These are phyloP conservation scores for Alternaria brassicicola DNA, from an alignment of 2,329 filamentous ascomycete species.

Conservation along the genomic window DNA sequence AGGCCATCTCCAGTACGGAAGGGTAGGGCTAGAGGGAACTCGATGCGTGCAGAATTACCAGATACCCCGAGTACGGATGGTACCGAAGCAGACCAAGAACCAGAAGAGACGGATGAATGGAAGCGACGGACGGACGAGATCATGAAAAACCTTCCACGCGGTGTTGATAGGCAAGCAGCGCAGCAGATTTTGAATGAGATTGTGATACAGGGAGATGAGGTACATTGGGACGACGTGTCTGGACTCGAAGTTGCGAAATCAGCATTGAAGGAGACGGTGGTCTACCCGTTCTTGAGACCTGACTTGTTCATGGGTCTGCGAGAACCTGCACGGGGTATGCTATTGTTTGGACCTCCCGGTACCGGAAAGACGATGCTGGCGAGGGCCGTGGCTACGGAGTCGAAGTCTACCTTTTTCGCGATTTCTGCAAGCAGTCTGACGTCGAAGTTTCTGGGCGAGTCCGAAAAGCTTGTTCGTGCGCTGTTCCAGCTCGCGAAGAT, in stretches of 20 bases:
- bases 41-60: slow-evolving; percentile 40
- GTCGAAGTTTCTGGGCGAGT: slow-evolving; percentile 94
- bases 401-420: slow-evolving; percentile 92
- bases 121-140: slow-evolving; percentile 51
- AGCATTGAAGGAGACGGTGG: slow-evolving; percentile 91
- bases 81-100: slow-evolving; percentile 26
- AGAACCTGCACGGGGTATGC: slow-evolving; percentile 92
- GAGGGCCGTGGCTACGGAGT: slow-evolving; percentile 91
- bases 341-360: slow-evolving; percentile 95
- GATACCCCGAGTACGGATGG: slow-evolving; percentile 42
- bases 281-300: slow-evolving; percentile 93
- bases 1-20: slow-evolving; percentile 34
- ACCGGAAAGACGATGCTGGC: slow-evolving; percentile 99
- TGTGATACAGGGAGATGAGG: slow-evolving; percentile 90
- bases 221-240: slow-evolving; percentile 92
- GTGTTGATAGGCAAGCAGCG: slow-evolving; percentile 81
- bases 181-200: slow-evolving; percentile 96
- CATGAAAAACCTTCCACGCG: slow-evolving; percentile 78
- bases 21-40: slow-evolving; percentile 36
- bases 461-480: slow-evolving; percentile 92
- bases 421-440: slow-evolving; percentile 94
- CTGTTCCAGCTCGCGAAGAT: slow-evolving; percentile 88
- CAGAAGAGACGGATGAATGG: slow-evolving; percentile 46
- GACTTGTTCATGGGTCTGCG: slow-evolving; percentile 95
- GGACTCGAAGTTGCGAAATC: slow-evolving; percentile 89